These are phyloP conservation scores for Rhizopogon vinicolor DNA, from an alignment of 768 basidiomycete genomes.

Conservation along the genomic window DNA sequence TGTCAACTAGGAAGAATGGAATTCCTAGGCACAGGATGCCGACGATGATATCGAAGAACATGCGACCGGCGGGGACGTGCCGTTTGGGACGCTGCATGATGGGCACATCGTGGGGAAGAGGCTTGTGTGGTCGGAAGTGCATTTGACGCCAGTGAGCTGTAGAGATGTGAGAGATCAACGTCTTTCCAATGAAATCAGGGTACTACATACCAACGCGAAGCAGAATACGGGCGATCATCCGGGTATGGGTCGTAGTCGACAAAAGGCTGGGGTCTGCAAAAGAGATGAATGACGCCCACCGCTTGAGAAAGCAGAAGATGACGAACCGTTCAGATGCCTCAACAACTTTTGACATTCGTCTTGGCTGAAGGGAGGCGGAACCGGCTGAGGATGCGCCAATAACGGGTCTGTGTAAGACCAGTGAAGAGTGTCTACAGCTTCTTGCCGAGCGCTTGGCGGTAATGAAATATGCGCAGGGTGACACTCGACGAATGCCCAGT, in stretches of 20 bases:
- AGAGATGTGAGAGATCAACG: neutral
- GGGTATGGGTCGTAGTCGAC: constrained; percentile 44
- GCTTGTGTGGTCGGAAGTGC: constrained; percentile 64
- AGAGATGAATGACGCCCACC: neutral
- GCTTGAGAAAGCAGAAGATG: neutral
- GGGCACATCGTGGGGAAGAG: constrained; percentile 52
- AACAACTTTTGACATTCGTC: constrained; percentile 77
- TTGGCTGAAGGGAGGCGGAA: constrained; percentile 66
- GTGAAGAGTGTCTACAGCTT: constrained; percentile 71
- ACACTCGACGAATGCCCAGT: constrained; percentile 77
- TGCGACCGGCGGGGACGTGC: constrained; percentile 41
- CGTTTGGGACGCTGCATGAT: constrained; percentile 19
- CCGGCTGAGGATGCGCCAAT: constrained; percentile 51
- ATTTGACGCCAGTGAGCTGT: constrained; percentile 64
- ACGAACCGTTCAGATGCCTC: constrained; percentile 41
- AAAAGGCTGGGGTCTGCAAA: constrained; percentile 16
- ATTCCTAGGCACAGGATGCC: constrained; percentile 71
- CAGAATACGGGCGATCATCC: constrained; percentile 64
- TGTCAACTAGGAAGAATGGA: constrained; percentile 69
- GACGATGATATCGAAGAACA: constrained; percentile 52
- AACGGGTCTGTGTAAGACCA: constrained; percentile 83
- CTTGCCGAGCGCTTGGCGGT: constrained; percentile 49
- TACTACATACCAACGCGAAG: constrained; percentile 56
- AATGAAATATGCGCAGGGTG: constrained; percentile 71
- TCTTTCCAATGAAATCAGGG: neutral